Percentiles rank a stretch among this genome's conserved stretches.
Conservation (phyloP, 2,329 filamentous ascomycete species). For the Sporothrix pallida region DNA sequence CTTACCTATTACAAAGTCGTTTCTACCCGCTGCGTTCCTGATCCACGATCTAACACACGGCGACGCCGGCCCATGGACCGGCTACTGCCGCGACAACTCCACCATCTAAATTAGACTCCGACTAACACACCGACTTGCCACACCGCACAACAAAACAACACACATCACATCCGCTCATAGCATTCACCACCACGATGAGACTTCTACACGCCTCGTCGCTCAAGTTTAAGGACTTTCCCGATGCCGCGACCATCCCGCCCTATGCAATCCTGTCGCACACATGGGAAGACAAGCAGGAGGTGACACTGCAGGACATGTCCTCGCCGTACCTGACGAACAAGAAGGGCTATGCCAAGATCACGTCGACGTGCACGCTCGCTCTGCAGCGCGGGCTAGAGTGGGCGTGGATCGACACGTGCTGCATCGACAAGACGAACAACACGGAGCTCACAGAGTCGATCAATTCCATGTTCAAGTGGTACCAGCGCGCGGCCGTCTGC, state of each 20-base stretch:
- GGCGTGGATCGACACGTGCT: slow-evolving; percentile 38
- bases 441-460: slow-evolving; percentile 38
- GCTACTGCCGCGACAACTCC: neutral
- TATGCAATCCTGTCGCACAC: slow-evolving; percentile 39
- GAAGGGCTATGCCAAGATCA: slow-evolving; percentile 34
- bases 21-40: neutral
- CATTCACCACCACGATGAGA: slow-evolving; percentile 33
- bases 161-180: neutral
- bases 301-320: slow-evolving; percentile 36
- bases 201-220: slow-evolving; percentile 36
- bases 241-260: slow-evolving; percentile 21
- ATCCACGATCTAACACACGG: neutral
- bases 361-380: slow-evolving; percentile 30
- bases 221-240: slow-evolving; percentile 33
- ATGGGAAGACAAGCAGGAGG: slow-evolving; percentile 37
- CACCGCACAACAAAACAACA: neutral
- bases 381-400: slow-evolving; percentile 20
- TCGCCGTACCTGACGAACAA: slow-evolving; percentile 29
- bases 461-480: slow-evolving; percentile 39
- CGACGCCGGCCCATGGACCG: neutral
- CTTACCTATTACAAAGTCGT: neutral
- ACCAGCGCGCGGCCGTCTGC: slow-evolving; percentile 34
- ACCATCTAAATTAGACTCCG: neutral
- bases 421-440: slow-evolving; percentile 38
- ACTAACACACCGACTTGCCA: too few species aligned